phyloP scores from a whole-genome alignment of 2,329 filamentous ascomycete species.

The Ophiocordyceps robertsii region DNA sequence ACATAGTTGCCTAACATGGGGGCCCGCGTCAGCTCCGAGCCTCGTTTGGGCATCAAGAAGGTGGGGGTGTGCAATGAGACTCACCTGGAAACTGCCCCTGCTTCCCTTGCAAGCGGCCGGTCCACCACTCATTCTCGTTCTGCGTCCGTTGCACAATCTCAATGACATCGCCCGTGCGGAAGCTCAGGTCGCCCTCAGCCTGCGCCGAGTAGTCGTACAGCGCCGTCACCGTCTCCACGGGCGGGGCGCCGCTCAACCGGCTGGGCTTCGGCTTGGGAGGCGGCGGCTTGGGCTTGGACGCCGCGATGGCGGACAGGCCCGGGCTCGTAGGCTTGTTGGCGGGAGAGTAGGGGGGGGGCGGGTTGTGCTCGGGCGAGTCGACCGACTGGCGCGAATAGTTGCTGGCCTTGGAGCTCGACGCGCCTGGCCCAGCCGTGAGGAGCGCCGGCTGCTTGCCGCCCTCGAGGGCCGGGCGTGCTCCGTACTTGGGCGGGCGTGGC shows the following conservation, averaged over 20 bases:
- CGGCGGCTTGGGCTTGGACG: slow-evolving; percentile 53
- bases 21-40: neutral
- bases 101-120: slow-evolving; percentile 63
- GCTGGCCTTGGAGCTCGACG: slow-evolving; percentile 14
- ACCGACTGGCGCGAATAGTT: slow-evolving; percentile 20
- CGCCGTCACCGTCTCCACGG: slow-evolving; percentile 70
- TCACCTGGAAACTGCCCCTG: slow-evolving; percentile 90
- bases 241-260: slow-evolving; percentile 50
- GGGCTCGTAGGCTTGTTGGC: slow-evolving; percentile 18
- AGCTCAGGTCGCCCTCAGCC: slow-evolving; percentile 86
- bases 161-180: slow-evolving; percentile 76
- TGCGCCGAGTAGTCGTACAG: slow-evolving; percentile 95
- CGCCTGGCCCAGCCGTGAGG: slow-evolving; percentile 31
- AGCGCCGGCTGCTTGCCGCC: slow-evolving; percentile 33
- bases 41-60: neutral
- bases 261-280: slow-evolving; percentile 70
- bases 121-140: slow-evolving; percentile 98
- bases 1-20: neutral
- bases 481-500: slow-evolving; percentile 45
- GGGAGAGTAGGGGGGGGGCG: slow-evolving; percentile 60
- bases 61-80: neutral
- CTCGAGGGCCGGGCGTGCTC: slow-evolving; percentile 39
- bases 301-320: slow-evolving; percentile 32
- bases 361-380: slow-evolving; percentile 34
- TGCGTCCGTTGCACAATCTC: slow-evolving; percentile 74